Percentiles rank a stretch among this genome's conserved stretches.
phyloP scores from a whole-genome alignment of 768 basidiomycete species.

The Sporobolomyces pararoseus region DNA sequence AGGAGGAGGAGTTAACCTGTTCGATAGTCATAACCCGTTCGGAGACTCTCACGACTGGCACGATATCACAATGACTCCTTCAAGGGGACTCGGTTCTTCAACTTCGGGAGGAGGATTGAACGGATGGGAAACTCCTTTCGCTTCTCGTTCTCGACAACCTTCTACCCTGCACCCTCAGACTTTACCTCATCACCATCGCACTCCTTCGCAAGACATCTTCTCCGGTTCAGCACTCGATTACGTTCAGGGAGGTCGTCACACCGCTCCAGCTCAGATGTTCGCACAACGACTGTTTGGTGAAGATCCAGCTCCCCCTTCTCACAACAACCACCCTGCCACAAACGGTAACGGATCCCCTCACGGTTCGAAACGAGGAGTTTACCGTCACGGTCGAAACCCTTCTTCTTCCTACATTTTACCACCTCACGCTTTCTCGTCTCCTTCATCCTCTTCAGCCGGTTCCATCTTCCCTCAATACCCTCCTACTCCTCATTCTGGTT shows the following conservation, averaged over 20 bases:
- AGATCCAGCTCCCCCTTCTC: background rate
- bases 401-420: conserved; percentile 5
- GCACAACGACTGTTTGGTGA: conserved; percentile 32
- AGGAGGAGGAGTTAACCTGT: background rate
- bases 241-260: background rate
- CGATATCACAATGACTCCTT: conserved; percentile 36
- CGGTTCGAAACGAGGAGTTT: background rate
- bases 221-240: conserved; percentile 19
- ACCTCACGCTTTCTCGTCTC: conserved; percentile 7
- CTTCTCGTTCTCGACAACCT: background rate
- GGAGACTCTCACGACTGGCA: background rate
- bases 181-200: background rate
- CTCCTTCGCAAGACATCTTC: conserved; percentile 27
- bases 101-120: background rate
- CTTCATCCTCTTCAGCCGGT: background rate
- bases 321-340: background rate
- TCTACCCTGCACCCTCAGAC: background rate
- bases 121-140: conserved; percentile 26
- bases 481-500: conserved; percentile 12
- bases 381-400: background rate
- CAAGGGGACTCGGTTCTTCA: conserved; percentile 16
- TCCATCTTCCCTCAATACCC: conserved; percentile 3
- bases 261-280: conserved; percentile 13
- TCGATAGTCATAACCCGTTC: background rate
- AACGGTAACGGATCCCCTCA: background rate